A percentile compares a stretch with the other conserved stretches of the same genome.
Conservation (phyloP, 73 alveolate genomes). For the Blepharisma stoltei region DNA sequence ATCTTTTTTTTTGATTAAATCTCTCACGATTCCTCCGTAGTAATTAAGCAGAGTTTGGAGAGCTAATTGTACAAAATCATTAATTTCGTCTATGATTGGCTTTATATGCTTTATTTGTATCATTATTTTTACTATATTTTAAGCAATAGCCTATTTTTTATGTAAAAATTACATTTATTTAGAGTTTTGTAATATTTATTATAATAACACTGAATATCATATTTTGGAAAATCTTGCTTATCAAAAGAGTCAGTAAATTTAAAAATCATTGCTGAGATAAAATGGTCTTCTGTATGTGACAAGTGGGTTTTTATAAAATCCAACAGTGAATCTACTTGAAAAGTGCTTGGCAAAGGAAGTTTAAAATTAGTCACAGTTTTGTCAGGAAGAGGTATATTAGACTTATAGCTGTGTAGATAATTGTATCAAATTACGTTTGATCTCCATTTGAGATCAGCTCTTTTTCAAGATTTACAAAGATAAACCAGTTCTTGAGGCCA, state of each 20-base stretch:
- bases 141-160: too few relatives aligned
- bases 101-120: too few relatives aligned
- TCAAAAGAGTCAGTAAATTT: neutral
- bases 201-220: neutral
- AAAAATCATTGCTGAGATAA: conserved; percentile 12
- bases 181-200: neutral
- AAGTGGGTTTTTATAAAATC: conserved; percentile 14
- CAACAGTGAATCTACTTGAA: neutral
- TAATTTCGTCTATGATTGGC: neutral
- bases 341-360: neutral
- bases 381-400: neutral
- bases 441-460: conserved; percentile 20
- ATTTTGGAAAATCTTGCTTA: neutral
- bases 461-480: neutral
- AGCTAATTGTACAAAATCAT: neutral
- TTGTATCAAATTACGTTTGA: conserved; percentile 19
- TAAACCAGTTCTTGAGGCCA: neutral
- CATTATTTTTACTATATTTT: too few relatives aligned
- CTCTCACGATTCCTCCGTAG: conserved; percentile 17
- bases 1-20: neutral
- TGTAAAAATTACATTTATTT: too few relatives aligned
- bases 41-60: neutral
- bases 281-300: conserved; percentile 6
- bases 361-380: neutral
- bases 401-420: conserved; percentile 13